A percentile compares a stretch with the other conserved stretches of the same genome.
Evolutionary conservation across 2,329 filamentous ascomycete genomes (phyloP).

Genomic region (Pseudocercospora crystallina): DNA sequence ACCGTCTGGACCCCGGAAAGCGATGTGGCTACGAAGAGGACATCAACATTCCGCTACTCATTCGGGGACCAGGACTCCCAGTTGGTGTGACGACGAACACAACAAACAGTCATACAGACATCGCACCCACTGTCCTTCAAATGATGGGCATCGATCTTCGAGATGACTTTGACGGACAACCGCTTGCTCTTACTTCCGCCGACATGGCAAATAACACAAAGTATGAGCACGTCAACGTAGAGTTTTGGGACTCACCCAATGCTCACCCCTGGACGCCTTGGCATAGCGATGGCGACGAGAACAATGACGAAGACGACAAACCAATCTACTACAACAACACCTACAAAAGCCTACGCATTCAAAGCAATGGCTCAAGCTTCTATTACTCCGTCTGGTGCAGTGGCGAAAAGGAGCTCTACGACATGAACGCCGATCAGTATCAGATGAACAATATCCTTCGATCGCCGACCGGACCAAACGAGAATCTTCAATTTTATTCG

Average conservation of each 20-base stretch:
- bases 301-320: not conserved
- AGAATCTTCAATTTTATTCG: not conserved
- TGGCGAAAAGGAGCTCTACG: slow-evolving; percentile 64
- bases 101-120: slow-evolving; percentile 63
- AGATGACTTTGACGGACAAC: slow-evolving; percentile 57
- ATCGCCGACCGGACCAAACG: not conserved
- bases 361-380: slow-evolving; percentile 55
- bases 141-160: slow-evolving; percentile 40
- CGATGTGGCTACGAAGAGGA: slow-evolving; percentile 60
- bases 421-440: slow-evolving; percentile 47
- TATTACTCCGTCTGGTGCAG: slow-evolving; percentile 68
- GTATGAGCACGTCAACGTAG: slow-evolving; percentile 49
- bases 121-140: slow-evolving; percentile 61
- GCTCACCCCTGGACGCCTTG: not conserved
- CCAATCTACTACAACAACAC: slow-evolving; percentile 50
- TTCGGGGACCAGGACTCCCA: slow-evolving; percentile 59
- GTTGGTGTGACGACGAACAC: slow-evolving; percentile 43
- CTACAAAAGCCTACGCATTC: slow-evolving; percentile 61
- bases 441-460: slow-evolving; percentile 35
- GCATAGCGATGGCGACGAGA: not conserved
- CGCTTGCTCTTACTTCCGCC: slow-evolving; percentile 46
- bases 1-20: slow-evolving; percentile 59
- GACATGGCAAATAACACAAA: slow-evolving; percentile 23
- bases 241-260: slow-evolving; percentile 34
- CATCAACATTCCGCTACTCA: slow-evolving; percentile 59